phyloP scores from a whole-genome alignment of 2,329 filamentous ascomycete species.

The Dactylellina drechsleri region DNA sequence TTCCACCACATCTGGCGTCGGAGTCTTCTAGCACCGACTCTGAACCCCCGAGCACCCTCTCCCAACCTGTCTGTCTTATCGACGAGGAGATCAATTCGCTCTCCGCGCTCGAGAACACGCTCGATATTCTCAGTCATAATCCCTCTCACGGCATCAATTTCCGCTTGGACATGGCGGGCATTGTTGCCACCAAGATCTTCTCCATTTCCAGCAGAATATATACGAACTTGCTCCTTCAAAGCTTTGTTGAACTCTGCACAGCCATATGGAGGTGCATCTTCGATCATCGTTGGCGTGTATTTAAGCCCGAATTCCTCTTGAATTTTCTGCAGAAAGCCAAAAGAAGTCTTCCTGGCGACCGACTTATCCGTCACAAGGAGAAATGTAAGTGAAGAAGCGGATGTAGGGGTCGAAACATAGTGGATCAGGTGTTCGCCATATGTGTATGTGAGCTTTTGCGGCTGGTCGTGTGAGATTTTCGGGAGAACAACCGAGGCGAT shows the following conservation, averaged over 20 bases:
- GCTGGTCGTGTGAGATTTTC: constrained; percentile 82
- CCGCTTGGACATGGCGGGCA: constrained; percentile 80
- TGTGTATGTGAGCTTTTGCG: constrained; percentile 93
- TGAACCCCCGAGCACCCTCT: constrained; percentile 87
- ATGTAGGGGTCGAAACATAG: constrained; percentile 85
- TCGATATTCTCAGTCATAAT: constrained; percentile 98
- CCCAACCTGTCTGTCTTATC: constrained; percentile 96
- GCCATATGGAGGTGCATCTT: constrained; percentile 84
- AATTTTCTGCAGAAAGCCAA: constrained; percentile 89
- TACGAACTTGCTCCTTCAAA: constrained; percentile 57
- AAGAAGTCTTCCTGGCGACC: constrained; percentile 87
- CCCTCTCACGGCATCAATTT: constrained; percentile 90
- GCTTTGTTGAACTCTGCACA: constrained; percentile 82
- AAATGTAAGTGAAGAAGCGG: constrained; percentile 76
- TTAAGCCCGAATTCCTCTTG: constrained; percentile 84
- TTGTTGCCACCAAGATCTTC: constrained; percentile 80
- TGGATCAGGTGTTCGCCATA: constrained; percentile 93
- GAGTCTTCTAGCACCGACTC: constrained; percentile 83
- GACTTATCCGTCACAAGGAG: constrained; percentile 85
- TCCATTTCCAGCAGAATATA: constrained; percentile 60
- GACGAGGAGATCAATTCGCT: constrained; percentile 90
- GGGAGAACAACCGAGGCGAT: constrained; percentile 94
- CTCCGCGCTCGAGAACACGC: constrained; percentile 84
- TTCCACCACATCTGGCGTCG: constrained; percentile 87
- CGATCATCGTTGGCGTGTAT: constrained; percentile 72